Base-by-base conservation (phyloP, 768 basidiomycete genomes). In the Cubamyces lactineus region DNA sequence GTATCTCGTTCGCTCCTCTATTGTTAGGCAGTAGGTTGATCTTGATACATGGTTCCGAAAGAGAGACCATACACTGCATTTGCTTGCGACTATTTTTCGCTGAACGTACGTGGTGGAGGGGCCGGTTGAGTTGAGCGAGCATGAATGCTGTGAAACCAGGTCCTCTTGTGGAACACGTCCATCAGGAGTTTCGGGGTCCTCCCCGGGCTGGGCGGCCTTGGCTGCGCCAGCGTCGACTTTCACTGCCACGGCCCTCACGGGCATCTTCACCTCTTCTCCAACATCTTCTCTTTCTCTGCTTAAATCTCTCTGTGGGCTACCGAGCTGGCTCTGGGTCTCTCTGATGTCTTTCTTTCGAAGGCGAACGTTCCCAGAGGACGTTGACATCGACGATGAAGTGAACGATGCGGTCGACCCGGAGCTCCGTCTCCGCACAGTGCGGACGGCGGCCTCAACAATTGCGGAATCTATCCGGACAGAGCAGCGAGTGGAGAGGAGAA, bases 391-490 rank as follows among this genome's bases (percentile, higher is more conserved):
- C 74, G 82, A 86, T 64, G 86, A 88, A 69, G 67, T 72, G 46
- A 76, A 85, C 70, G 85, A 91, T 72, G 83, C 82, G 24, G 87
- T 92, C 67, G 95, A 98, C 79, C 89, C 90, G 19, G 86, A 94
- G 70, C 82, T 95, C 13, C 88, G 94, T 41, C 81, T 98, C 51
- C 86, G 92, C 54, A 96, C 94, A 0, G 92, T 94, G n/a, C 88
- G 89, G 69, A 97, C 96, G 1, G 96, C 96, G 17, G 89, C 91
- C 2, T 93, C 91, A 17, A 92, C 92, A 41, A 87, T 97, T 66
- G 89, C 92, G 63, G 92, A 95, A 74, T 91, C 91, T 8, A 87
- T 92, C 53, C 86, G 84, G 59, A 84, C 88, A 38, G 96, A 98
- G 72, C 80, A 84, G 65, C 82, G 87, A 47, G 84, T 84, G 15